A percentile compares a stretch with the other conserved stretches of the same genome.
Conservation (phyloP, 768 basidiomycete species). For the Mycena olivaceomarginata region DNA sequence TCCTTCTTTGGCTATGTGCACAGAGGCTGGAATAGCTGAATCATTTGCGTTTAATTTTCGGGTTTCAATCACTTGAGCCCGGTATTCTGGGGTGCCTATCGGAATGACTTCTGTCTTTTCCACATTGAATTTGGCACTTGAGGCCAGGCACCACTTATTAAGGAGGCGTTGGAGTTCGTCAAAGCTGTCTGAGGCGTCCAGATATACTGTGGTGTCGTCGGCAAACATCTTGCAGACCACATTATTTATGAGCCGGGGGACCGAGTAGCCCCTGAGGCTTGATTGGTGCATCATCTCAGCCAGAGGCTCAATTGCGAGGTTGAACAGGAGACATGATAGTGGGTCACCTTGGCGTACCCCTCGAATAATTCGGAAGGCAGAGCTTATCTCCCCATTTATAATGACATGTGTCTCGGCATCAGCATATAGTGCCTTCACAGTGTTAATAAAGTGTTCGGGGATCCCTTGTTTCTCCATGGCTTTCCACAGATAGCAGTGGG, state of each 20-base stretch:
- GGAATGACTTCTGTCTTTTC: no score
- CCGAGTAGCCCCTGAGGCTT: not conserved
- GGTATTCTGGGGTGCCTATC: no score
- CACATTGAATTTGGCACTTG: no score
- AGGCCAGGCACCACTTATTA: no score
- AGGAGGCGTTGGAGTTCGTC: no score
- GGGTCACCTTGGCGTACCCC: not conserved
- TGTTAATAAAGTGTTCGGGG: not conserved
- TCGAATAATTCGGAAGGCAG: not conserved
- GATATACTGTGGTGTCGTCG: no score
- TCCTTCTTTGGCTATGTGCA: no score
- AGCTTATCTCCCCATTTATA: not conserved
- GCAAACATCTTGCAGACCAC: no score
- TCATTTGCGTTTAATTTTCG: no score
- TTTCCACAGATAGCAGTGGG: not conserved
- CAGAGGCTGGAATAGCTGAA: no score
- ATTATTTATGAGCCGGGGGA: not conserved
- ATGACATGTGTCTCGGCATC: not conserved
- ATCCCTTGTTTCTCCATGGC: not conserved
- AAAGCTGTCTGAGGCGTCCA: no score
- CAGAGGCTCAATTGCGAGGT: not conserved
- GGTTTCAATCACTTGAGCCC: not conserved
- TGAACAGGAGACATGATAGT: not conserved
- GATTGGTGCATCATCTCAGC: not conserved
- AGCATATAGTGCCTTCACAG: not conserved